phyloP scores from a whole-genome alignment of 2,329 filamentous ascomycete genomes.

The Nemania sp. region DNA sequence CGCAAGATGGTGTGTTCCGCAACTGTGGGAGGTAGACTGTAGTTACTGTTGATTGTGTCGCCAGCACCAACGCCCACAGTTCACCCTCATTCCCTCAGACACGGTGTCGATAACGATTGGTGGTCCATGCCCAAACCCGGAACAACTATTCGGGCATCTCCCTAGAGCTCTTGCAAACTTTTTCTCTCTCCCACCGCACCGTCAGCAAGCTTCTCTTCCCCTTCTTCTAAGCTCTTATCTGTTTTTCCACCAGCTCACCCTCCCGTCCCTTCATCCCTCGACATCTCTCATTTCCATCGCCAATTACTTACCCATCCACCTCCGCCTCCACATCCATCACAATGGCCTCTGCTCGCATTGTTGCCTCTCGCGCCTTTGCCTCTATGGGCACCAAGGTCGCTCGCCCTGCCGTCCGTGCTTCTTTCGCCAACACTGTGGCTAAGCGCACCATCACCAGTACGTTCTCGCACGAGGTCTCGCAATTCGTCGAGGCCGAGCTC shows the following conservation, averaged over 20 bases:
- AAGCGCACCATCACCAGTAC: constrained; percentile 79
- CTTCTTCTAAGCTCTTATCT: constrained; percentile 21
- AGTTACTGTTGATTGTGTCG: constrained; percentile 25
- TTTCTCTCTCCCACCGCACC: constrained; percentile 39
- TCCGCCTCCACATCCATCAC: constrained; percentile 52
- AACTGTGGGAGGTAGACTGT: background rate
- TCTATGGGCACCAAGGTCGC: constrained; percentile 79
- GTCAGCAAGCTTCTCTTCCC: constrained; percentile 39
- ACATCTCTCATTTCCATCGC: constrained; percentile 49
- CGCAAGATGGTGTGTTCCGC: constrained; percentile 31
- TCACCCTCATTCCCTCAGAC: constrained; percentile 10
- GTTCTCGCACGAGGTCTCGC: constrained; percentile 39
- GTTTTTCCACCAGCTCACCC: constrained; percentile 26
- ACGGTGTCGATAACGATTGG: constrained; percentile 22
- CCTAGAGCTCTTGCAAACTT: constrained; percentile 40
- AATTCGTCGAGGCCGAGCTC: constrained; percentile 24
- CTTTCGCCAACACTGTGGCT: constrained; percentile 63
- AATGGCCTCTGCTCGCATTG: constrained; percentile 80
- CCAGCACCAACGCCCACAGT: constrained; percentile 24
- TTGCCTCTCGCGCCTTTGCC: constrained; percentile 77
- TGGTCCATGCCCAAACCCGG: constrained; percentile 30
- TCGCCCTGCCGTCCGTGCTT: constrained; percentile 72
- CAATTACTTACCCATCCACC: constrained; percentile 37
- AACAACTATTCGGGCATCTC: constrained; percentile 36
- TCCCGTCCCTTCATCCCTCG: constrained; percentile 42